Evolutionary conservation across 306 rosid genomes (phyloP), one percentile per base, ranked within the genome.

Genomic region (Astragalus membranaceus): DNA sequence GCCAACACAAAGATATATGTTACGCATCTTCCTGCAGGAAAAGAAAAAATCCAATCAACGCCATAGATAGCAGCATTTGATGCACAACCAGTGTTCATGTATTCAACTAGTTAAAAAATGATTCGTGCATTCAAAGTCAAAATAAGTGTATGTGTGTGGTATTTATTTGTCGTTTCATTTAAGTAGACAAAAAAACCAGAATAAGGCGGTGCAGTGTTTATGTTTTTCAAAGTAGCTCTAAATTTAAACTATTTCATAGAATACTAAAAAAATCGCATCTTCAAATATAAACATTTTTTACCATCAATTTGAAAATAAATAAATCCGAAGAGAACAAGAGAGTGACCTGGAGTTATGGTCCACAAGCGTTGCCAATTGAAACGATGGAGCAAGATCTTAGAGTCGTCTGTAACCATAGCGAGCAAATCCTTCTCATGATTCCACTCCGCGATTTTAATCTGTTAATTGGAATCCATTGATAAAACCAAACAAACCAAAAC

Each of bases 341-440:
- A 62, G 57, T 23, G 49, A 89, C 96, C 96, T n/a, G 94, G 96
- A 1, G 92, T 72, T 73, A 93, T 77, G 26, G 97, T 93, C 98
- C 98, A 90, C 70, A 93, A 70, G 35, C 97, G 89, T 85, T 90
- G 98, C 98, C 98, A 90, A 68, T 93, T 93, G 81, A 93, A 93
- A 51, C 98, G 98, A 81, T 93, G 98, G 12, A 93, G 92, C 86
- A 85, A 66, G 78, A 93, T 83, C 87, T 88, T 88, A 46, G 96
- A 93, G 79, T 93, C 98, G 52, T 90, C 90, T 0, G 95, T 85
- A 42, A 87, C 97, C 96, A 93, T 88, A 15, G 98, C 98, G n/a
- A 93, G 92, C 76, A 93, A 88, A 63, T 93, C 98, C 80, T 93
- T 93, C 83, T 93, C 98, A 0, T 97, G 98, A 70, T 93, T 93